Conservation (phyloP, 768 basidiomycete genomes). For the Trametes sanguinea region DNA sequence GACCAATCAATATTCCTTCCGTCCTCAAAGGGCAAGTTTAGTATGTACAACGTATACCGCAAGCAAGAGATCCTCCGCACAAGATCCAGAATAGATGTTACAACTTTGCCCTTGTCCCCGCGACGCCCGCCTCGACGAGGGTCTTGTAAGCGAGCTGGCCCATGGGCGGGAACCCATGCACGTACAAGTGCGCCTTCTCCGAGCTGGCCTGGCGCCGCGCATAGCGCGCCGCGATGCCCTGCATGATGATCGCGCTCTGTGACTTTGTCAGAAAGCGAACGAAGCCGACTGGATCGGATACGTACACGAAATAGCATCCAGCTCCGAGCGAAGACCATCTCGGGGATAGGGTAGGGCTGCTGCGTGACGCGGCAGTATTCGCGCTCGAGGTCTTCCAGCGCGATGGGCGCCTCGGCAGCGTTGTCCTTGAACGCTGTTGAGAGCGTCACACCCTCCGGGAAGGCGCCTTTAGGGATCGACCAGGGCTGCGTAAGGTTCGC, state of each 20-base stretch:
- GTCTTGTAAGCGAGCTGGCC: conserved; percentile 57
- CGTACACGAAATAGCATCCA: conserved; percentile 84
- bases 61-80: no score
- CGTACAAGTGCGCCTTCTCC: conserved; percentile 60
- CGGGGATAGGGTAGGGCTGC: conserved; percentile 72
- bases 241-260: conserved; percentile 77
- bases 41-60: no score
- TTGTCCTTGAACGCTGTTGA: conserved; percentile 68
- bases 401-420: conserved; percentile 52
- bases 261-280: not conserved
- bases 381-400: conserved; percentile 71
- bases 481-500: conserved; percentile 89
- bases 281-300: not conserved
- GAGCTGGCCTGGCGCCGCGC: conserved; percentile 90
- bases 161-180: conserved; percentile 54
- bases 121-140: conserved; percentile 14
- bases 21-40: no score
- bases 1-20: no score
- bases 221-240: conserved; percentile 87
- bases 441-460: conserved; percentile 29
- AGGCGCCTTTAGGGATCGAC: conserved; percentile 51
- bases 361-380: conserved; percentile 74
- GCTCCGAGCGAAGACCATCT: conserved; percentile 79
- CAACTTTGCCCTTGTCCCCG: conserved; percentile 18
- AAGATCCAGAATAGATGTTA: not conserved